Percentiles rank a stretch among this genome's conserved stretches.
Conservation (phyloP, 192 early-diverging fungal genomes). For the Backusella macrospora region DNA sequence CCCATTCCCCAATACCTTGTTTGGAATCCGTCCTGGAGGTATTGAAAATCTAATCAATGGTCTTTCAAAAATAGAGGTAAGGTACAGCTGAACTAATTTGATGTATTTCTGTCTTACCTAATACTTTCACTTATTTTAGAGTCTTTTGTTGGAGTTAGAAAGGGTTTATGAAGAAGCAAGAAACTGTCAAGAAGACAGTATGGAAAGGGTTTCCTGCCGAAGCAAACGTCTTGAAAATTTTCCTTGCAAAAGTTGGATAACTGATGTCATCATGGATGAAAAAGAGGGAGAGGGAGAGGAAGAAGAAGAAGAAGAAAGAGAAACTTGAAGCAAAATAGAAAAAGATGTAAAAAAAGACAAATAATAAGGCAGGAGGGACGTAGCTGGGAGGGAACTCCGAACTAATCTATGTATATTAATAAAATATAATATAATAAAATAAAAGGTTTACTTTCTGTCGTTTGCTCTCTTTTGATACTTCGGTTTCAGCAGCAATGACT, state of each 20-base stretch:
- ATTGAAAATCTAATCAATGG: conserved; percentile 8
- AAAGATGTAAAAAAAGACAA: too few species aligned
- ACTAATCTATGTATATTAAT: too few species aligned
- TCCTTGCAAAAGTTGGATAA: background rate
- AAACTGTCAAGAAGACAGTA: background rate
- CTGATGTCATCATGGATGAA: background rate
- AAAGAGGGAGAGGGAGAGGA: background rate
- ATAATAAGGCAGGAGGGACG: too few species aligned
- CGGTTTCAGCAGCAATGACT: conserved; percentile 6
- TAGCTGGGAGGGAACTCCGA: too few species aligned
- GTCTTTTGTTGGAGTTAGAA: background rate
- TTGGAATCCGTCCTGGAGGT: background rate
- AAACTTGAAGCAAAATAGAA: too few species aligned
- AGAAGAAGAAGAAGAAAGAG: background rate
- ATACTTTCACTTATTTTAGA: conserved; percentile 5
- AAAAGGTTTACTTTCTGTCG: too few species aligned
- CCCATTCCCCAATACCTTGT: background rate
- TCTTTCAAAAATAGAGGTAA: conserved; percentile 1
- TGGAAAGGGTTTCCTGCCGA: background rate
- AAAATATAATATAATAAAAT: too few species aligned
- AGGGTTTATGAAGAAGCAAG: background rate
- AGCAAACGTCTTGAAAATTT: background rate
- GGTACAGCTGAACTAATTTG: background rate
- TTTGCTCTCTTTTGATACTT: conserved; percentile 10
- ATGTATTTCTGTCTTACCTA: background rate